Percentiles rank a stretch among this genome's conserved stretches.
Evolutionary conservation across 345 rosid species (phyloP).

Genomic region (Rhodamnia argentea): DNA sequence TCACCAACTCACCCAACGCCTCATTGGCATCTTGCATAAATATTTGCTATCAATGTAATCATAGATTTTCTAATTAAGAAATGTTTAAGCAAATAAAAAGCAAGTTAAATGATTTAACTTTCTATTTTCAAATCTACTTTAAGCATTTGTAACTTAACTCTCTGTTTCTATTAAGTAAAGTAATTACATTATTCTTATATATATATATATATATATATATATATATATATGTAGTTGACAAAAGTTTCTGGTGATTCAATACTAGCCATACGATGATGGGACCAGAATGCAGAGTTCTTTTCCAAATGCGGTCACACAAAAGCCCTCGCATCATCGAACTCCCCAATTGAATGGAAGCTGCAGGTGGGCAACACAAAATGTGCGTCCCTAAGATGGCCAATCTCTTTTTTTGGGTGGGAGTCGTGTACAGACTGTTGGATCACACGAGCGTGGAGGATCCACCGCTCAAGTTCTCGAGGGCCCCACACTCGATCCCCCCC

Average conservation of each 20-base stretch:
- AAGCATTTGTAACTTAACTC: neutral
- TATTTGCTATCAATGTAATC: neutral
- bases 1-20: too few species aligned
- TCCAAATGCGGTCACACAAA: neutral
- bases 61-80: neutral
- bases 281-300: neutral
- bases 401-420: neutral
- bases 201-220: neutral
- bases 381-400: neutral
- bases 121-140: neutral
- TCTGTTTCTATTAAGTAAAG: neutral
- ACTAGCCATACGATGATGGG: neutral
- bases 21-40: too few species aligned
- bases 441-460: neutral
- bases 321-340: neutral
- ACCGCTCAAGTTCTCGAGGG: neutral
- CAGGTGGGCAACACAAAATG: neutral
- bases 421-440: neutral
- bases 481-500: neutral
- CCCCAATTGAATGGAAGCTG: neutral
- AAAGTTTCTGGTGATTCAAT: neutral
- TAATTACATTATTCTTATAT: neutral
- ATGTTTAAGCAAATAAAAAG: neutral
- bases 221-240: neutral
- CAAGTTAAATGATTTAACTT: neutral